Evolutionary conservation across 2,329 filamentous ascomycete genomes (phyloP).

Genomic region (Phialophora tarda): DNA sequence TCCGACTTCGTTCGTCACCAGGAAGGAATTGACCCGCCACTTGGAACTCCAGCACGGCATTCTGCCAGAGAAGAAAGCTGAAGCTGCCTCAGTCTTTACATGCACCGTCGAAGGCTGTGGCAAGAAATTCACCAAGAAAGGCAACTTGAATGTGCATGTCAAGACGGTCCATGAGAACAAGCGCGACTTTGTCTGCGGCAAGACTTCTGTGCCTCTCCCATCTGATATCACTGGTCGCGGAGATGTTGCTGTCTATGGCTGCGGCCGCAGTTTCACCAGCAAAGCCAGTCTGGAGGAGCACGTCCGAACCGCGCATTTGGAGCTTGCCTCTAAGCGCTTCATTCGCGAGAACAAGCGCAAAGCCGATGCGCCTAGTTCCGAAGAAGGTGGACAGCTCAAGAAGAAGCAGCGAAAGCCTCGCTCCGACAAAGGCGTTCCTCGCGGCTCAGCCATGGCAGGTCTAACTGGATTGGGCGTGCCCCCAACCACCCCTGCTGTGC

Average conservation of each 20-base stretch:
- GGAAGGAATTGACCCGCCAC: slow-evolving; percentile 74
- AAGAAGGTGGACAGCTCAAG: slow-evolving; percentile 23
- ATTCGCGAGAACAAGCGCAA: slow-evolving; percentile 50
- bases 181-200: slow-evolving; percentile 77
- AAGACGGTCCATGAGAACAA: slow-evolving; percentile 76
- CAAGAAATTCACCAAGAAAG: slow-evolving; percentile 78
- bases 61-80: slow-evolving; percentile 51
- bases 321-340: slow-evolving; percentile 55
- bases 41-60: slow-evolving; percentile 75
- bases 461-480: slow-evolving; percentile 46
- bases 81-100: slow-evolving; percentile 48
- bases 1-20: slow-evolving; percentile 68
- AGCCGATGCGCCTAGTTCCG: slow-evolving; percentile 40
- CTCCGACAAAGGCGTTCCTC: slow-evolving; percentile 38
- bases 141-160: slow-evolving; percentile 82
- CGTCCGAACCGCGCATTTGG: slow-evolving; percentile 79
- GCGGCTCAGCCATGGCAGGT: slow-evolving; percentile 37
- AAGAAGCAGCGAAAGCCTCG: slow-evolving; percentile 35
- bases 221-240: slow-evolving; percentile 69
- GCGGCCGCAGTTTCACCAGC: slow-evolving; percentile 74
- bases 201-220: slow-evolving; percentile 64
- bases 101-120: slow-evolving; percentile 73
- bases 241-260: slow-evolving; percentile 62
- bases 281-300: slow-evolving; percentile 84
- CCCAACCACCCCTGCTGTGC: slow-evolving; percentile 33